Evolutionary conservation across 164 flowering plant genomes (phyloP).

Genomic region (Vitis cinerea): DNA sequence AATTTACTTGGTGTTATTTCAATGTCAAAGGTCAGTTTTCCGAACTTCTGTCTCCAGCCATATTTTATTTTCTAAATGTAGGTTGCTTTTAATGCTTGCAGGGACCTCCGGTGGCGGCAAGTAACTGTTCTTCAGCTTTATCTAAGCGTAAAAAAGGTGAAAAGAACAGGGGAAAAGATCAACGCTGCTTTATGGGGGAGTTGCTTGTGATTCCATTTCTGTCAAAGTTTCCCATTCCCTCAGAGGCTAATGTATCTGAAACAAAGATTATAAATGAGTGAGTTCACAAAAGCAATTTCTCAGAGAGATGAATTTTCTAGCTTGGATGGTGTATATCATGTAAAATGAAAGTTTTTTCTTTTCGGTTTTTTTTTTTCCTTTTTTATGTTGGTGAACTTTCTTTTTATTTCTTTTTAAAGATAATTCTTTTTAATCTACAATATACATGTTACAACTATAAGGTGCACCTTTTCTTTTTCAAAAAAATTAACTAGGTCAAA

Average conservation of each 20-base stretch:
- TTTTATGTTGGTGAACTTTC: too few relatives aligned
- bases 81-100: conserved; percentile 20
- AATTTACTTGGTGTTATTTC: conserved; percentile 84
- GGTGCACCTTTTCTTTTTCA: too few relatives aligned
- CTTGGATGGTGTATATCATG: too few relatives aligned
- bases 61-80: too few relatives aligned
- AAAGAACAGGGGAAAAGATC: conserved; percentile 46
- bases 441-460: too few relatives aligned
- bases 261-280: conserved; percentile 41
- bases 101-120: conserved; percentile 59
- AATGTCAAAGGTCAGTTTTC: conserved; percentile 58
- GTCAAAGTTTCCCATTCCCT: conserved; percentile 70
- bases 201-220: conserved; percentile 75
- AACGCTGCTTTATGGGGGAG: conserved; percentile 57
- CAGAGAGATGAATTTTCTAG: too few relatives aligned
- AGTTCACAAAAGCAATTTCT: conserved; percentile 22
- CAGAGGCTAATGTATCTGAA: conserved; percentile 29
- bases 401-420: too few relatives aligned
- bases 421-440: too few relatives aligned
- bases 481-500: too few relatives aligned
- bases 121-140: conserved; percentile 32
- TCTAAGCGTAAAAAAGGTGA: conserved; percentile 75
- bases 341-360: too few relatives aligned
- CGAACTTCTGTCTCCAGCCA: too few relatives aligned
- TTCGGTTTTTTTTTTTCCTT: too few relatives aligned